Evolutionary conservation across 2,329 filamentous ascomycete genomes (phyloP), one percentile per base, ranked within the genome.

Genomic region (Pezicula radicicola): DNA sequence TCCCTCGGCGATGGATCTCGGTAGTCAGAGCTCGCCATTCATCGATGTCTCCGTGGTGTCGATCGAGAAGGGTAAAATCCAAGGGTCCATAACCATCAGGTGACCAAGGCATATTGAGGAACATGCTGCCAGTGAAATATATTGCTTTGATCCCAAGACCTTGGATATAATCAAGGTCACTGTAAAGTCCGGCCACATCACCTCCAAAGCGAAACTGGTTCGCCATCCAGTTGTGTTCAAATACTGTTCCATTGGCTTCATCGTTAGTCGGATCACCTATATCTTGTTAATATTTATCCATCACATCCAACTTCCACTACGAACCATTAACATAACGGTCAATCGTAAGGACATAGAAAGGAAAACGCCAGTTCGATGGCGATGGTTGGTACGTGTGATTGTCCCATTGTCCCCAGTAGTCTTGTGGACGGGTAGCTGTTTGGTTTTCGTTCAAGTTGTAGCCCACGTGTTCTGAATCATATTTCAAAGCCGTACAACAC

Each of bases 151-250:
- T 78, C n/a, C 82, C 83, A 75, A 84, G 80, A 53, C 81, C 84
- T 54, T 81, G 77, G 33, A 87, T 71, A 63, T 87, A 87, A 63
- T 87, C 83, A 53, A 86, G 69, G 79, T 81, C 58, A 84, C 79
- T 51, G 78, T 65, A 47, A 13, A 86, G 60, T 8, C 83, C 83
- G 50, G 71, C 68, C 13, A 81, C 69, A 63, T 86, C 83, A 53
- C 83, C 83, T 35, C 83, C 82, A 68, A 83, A 80, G 30, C 83
- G 78, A 68, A 86, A 77, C 63, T 85, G 81, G 49, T 79, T 85
- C 4, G 46, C 15, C 58, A 73, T 74, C 53, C 76, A 66, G 60
- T 86, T 81, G 64, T 83, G 79, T 59, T 86, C 83, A 64, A 78
- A 85, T 4, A 73, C 56, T 1, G 81, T 84, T 5, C 73, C 77